These are phyloP conservation scores for Globisporangium barbulae DNA, from an alignment of 352 stramenopile genomes.

Conservation along the genomic window DNA sequence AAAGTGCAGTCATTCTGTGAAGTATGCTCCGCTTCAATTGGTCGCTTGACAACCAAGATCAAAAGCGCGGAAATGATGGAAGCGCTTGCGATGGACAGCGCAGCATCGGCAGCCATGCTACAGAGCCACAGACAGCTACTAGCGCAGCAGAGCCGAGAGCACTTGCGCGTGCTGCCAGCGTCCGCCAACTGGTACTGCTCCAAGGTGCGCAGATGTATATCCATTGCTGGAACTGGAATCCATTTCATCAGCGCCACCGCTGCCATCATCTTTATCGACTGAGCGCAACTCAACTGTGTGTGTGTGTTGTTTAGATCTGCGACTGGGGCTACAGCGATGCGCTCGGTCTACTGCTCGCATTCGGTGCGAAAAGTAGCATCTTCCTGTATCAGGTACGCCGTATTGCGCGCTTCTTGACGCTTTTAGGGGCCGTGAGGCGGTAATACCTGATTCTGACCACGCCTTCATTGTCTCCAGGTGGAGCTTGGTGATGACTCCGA, in stretches of 20 bases:
- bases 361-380: conserved; percentile 57
- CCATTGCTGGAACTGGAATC: background rate
- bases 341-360: conserved; percentile 42
- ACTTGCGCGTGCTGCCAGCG: conserved; percentile 46
- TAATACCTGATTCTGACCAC: background rate
- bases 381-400: conserved; percentile 57
- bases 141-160: conserved; percentile 31
- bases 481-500: conserved; percentile 6
- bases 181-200: conserved; percentile 81
- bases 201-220: conserved; percentile 31
- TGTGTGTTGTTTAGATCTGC: conserved; percentile 38
- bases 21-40: too few species aligned
- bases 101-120: background rate
- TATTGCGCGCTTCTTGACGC: background rate
- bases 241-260: background rate
- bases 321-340: conserved; percentile 48
- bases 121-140: background rate
- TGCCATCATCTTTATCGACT: background rate
- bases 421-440: too few species aligned
- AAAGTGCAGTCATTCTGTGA: too few species aligned
- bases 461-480: background rate
- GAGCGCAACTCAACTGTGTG: background rate
- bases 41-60: too few species aligned
- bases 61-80: background rate
- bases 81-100: background rate